These are phyloP conservation scores for Oemleria cerasiformis DNA, from an alignment of 306 rosid species.

Conservation along the genomic window DNA sequence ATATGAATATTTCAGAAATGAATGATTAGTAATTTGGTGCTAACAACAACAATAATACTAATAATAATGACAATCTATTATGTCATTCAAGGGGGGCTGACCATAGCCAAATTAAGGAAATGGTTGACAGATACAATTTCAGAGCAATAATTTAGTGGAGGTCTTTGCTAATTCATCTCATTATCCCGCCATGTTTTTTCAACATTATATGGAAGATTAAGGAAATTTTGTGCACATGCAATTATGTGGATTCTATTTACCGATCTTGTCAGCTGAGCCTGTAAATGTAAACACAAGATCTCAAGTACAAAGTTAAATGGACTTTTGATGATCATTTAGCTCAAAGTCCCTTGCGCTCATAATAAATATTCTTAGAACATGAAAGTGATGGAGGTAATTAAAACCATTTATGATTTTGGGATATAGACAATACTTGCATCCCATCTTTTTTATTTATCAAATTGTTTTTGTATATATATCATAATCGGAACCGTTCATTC, in stretches of 20 bases:
- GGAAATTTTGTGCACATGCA: not conserved
- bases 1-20: not conserved
- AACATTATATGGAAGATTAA: not conserved
- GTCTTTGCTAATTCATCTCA: not conserved
- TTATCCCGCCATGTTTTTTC: not conserved
- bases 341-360: no score
- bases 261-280: not conserved
- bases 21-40: conserved; percentile 5
- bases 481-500: no score
- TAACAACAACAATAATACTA: conserved; percentile 3
- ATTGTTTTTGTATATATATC: no score
- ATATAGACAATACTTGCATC: no score
- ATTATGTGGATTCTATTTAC: not conserved
- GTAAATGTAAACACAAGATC: not conserved
- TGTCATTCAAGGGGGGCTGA: not conserved
- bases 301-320: no score
- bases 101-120: not conserved
- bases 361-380: no score
- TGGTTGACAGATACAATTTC: not conserved
- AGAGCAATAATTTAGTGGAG: conserved; percentile 2
- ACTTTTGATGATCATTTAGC: no score
- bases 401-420: no score
- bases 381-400: no score
- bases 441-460: no score
- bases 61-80: conserved; percentile 5